Evolutionary conservation across 208 protist species (phyloP).

Genomic region (Trypanosoma cruzi): DNA sequence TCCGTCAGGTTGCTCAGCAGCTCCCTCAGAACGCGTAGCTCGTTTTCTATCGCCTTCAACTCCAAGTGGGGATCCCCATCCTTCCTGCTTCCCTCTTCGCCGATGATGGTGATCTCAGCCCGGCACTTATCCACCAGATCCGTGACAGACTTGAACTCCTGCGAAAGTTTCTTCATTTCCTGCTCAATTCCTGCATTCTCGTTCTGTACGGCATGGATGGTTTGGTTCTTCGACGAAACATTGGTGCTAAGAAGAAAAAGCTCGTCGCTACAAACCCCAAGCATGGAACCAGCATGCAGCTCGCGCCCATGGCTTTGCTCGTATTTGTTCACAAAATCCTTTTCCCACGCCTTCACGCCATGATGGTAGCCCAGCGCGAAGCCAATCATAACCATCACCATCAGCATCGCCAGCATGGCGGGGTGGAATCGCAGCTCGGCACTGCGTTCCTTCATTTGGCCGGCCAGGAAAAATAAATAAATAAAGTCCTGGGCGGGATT

Average conservation of each 20-base stretch:
- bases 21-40: constrained; percentile 3
- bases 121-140: constrained; percentile 16
- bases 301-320: background rate
- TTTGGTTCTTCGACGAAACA: constrained; percentile 1
- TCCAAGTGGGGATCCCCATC: background rate
- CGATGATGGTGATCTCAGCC: background rate
- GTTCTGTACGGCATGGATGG: background rate
- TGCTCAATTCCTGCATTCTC: constrained; percentile 6
- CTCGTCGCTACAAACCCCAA: constrained; percentile 4
- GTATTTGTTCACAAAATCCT: constrained; percentile 8
- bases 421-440: constrained; percentile 36
- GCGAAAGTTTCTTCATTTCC: background rate
- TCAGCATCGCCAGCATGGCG: constrained; percentile 25
- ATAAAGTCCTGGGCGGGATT: background rate
- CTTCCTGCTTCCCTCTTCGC: background rate
- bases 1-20: constrained; percentile 16
- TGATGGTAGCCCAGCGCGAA: constrained; percentile 44
- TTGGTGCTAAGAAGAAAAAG: background rate
- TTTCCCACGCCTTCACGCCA: constrained; percentile 29
- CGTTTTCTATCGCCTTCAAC: constrained; percentile 12
- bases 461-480: background rate
- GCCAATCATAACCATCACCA: constrained; percentile 32
- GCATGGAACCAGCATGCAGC: background rate
- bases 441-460: constrained; percentile 1
- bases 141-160: background rate